A percentile compares a stretch with the other conserved stretches of the same genome.
Evolutionary conservation across 257 asterid genomes (phyloP).

Genomic region (Ehretia macrophylla): DNA sequence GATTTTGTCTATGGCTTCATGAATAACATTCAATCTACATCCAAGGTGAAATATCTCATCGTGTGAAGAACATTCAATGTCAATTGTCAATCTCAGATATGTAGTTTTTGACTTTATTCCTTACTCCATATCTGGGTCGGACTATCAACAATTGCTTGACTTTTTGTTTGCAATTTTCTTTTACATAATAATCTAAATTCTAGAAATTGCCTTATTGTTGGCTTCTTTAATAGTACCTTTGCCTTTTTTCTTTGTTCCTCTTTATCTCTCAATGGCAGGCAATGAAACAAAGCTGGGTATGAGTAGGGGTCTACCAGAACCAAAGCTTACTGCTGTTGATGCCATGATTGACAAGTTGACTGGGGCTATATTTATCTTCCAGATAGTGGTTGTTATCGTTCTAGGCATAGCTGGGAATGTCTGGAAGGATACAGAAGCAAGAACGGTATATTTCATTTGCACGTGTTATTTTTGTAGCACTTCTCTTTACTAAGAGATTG

Average conservation of each 20-base stretch:
- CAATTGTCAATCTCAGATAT: too few relatives aligned
- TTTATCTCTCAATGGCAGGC: slow-evolving; percentile 38
- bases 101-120: too few relatives aligned
- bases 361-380: slow-evolving; percentile 95
- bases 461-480: not conserved
- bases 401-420: slow-evolving; percentile 95
- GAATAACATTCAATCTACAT: too few relatives aligned
- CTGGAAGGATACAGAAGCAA: slow-evolving; percentile 98
- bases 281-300: slow-evolving; percentile 98
- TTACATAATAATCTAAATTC: too few relatives aligned
- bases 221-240: not conserved
- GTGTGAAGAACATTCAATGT: too few relatives aligned
- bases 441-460: slow-evolving; percentile 51
- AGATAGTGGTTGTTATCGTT: slow-evolving; percentile 93
- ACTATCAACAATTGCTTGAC: too few relatives aligned
- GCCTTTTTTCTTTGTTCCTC: slow-evolving; percentile 2
- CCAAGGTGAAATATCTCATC: too few relatives aligned
- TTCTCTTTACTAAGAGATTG: too few relatives aligned
- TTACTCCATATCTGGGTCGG: too few relatives aligned
- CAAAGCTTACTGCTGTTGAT: slow-evolving; percentile 97
- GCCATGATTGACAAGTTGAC: slow-evolving; percentile 99
- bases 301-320: slow-evolving; percentile 98
- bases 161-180: too few relatives aligned
- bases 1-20: too few relatives aligned
- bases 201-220: too few relatives aligned